phyloP scores from a whole-genome alignment of 75 land plant species.

The Chamaecyparis obtusa region DNA sequence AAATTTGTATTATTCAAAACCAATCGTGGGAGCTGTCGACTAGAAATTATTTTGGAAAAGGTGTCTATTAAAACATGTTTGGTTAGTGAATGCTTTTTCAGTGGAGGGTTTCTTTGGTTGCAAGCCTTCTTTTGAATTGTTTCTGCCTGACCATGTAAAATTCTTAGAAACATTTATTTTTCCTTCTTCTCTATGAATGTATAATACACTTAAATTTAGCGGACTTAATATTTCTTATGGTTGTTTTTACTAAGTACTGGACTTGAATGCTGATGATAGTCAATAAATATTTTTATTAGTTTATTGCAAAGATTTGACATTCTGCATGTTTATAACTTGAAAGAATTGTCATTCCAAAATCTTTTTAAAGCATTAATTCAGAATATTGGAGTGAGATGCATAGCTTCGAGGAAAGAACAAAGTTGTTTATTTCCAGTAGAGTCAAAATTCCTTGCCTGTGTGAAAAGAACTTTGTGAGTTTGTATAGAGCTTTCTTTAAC shows the following conservation, averaged over 20 bases:
- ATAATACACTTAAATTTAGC: background rate
- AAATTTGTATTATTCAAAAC: background rate
- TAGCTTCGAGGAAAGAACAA: background rate
- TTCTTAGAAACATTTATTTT: background rate
- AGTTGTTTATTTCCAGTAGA: background rate
- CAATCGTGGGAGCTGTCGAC: background rate
- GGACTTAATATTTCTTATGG: background rate
- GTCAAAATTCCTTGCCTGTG: background rate
- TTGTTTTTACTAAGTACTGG: background rate
- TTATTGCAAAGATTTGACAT: background rate
- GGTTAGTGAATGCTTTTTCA: background rate
- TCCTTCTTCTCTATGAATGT: background rate
- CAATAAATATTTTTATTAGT: background rate
- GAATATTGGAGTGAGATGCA: background rate
- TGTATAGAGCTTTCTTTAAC: no score
- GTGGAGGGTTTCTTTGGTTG: background rate
- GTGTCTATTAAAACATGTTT: background rate
- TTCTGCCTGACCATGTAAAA: background rate
- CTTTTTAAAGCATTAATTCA: background rate
- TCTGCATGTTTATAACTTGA: background rate
- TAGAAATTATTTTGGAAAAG: background rate
- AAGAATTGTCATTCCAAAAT: background rate
- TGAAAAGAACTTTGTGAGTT: no score
- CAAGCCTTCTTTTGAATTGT: background rate
- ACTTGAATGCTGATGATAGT: background rate